A percentile compares a stretch with the other conserved stretches of the same genome.
Conservation (phyloP, 192 early-diverging fungal genomes). For the Mortierella claussenii region DNA sequence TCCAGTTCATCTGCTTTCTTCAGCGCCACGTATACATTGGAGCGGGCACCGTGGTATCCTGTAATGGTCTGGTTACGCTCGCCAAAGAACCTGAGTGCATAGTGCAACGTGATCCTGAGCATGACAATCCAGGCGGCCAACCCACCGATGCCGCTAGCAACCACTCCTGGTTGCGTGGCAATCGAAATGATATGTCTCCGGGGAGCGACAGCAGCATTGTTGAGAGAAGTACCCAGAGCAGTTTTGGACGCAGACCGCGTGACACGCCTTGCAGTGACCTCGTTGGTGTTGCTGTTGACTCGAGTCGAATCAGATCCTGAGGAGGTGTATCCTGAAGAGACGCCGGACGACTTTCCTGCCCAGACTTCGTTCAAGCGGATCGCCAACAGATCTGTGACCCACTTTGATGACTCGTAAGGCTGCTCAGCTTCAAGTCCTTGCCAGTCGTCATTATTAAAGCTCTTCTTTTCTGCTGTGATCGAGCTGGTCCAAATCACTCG, state of each 20-base stretch:
- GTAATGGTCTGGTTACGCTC: slow-evolving; percentile 60
- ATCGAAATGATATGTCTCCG: slow-evolving; percentile 54
- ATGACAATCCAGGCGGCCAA: slow-evolving; percentile 53
- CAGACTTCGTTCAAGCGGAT: slow-evolving; percentile 53
- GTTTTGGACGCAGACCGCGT: slow-evolving; percentile 25
- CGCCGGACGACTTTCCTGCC: neutral
- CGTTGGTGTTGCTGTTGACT: neutral
- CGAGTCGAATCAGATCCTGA: slow-evolving; percentile 7
- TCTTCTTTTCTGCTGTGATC: slow-evolving; percentile 41
- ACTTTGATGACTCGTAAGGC: slow-evolving; percentile 69
- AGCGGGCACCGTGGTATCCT: slow-evolving; percentile 56
- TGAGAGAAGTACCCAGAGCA: neutral
- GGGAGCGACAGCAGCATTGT: neutral
- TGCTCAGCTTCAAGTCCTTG: slow-evolving; percentile 53
- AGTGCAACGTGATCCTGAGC: slow-evolving; percentile 25
- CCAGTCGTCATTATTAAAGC: slow-evolving; percentile 58
- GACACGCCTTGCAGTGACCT: slow-evolving; percentile 2
- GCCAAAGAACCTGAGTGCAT: slow-evolving; percentile 53
- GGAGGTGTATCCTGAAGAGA: neutral
- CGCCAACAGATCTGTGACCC: slow-evolving; percentile 59
- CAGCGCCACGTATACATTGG: slow-evolving; percentile 60
- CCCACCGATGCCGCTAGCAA: slow-evolving; percentile 59
- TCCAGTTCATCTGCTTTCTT: slow-evolving; percentile 25
- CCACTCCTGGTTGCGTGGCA: slow-evolving; percentile 66
- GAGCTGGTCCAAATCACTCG: slow-evolving; percentile 69